These are phyloP conservation scores for Geosmithia putterillii DNA, from an alignment of 2,329 filamentous ascomycete species.

Conservation along the genomic window DNA sequence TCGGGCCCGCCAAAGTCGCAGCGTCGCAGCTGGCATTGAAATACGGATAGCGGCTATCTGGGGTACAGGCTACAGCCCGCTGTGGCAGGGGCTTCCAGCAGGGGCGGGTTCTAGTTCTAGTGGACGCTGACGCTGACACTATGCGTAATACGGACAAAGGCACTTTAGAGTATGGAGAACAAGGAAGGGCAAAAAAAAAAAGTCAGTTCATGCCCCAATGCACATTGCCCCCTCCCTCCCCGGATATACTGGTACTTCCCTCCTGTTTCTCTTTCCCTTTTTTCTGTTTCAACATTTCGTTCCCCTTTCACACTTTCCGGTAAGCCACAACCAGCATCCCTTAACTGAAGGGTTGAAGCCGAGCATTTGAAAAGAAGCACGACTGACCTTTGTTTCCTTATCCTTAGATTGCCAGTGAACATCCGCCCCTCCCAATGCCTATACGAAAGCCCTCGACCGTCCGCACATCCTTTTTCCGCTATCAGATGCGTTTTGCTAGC, in stretches of 20 bases:
- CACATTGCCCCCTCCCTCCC: neutral
- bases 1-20: no score
- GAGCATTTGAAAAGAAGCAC: neutral
- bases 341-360: no score
- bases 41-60: no score
- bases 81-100: no score
- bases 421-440: conserved; percentile 35
- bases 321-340: conserved; percentile 6
- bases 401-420: neutral
- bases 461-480: conserved; percentile 35
- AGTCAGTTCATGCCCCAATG: no score
- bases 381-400: neutral
- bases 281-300: conserved; percentile 1
- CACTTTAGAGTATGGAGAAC: no score
- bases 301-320: conserved; percentile 13
- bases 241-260: neutral
- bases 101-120: no score
- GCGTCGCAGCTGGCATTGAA: no score
- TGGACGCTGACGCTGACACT: no score
- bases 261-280: conserved; percentile 4
- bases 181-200: no score
- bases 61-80: no score
- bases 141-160: no score
- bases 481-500: conserved; percentile 45
- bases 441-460: conserved; percentile 32